Base-by-base conservation (phyloP, 225 moss, liverwort and hornwort species). In the Marchantia paleacea region DNA sequence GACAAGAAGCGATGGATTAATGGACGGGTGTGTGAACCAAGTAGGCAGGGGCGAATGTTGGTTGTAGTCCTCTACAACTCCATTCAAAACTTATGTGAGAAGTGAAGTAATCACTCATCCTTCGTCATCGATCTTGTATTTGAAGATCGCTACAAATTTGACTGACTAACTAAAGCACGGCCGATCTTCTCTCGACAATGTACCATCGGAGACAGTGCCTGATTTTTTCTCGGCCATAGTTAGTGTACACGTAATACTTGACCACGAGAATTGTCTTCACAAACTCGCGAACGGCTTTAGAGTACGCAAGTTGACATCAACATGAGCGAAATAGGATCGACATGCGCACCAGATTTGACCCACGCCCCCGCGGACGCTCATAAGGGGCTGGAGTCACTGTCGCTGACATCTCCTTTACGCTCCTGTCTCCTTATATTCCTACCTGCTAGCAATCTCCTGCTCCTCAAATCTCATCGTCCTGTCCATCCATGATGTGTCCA, bases 351-450 rank as follows among this genome's bases (percentile, higher is more conserved):
- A 66, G 69, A 80, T 78, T 83, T 70, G 87, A 82, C 29, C 87
- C 87, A 60, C 87, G 87, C 74, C 87, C 87, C 30, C 87, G 87
- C 49, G 84, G 80, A 68, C 87, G 77, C 82, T 87, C 87, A 60
- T 82, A 83, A 78, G 87, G 87, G 78, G 77, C 82, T 39, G 84
- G 84, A 84, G 84, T 77, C 69, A 82, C 84, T 62, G 84, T 87
- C 29, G 87, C 84, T 87, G 87, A 84, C 87, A 87, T 87, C 80
- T 79, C 87, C 80, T 54, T 82, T 30, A 66, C 19, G 78, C 79
- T 80, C 80, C 79, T 85, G 52, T 64, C 64, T 67, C n/a, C 53
- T 52, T 15, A 7, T 78, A 65, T 82, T 81, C 60, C 73, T 87
- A 77, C 51, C 26, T 63, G 72, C 62, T 48, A 24, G 54, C 60